Conservation (phyloP, 495 filamentous ascomycete genomes). For the Penicillium tannophilum region DNA sequence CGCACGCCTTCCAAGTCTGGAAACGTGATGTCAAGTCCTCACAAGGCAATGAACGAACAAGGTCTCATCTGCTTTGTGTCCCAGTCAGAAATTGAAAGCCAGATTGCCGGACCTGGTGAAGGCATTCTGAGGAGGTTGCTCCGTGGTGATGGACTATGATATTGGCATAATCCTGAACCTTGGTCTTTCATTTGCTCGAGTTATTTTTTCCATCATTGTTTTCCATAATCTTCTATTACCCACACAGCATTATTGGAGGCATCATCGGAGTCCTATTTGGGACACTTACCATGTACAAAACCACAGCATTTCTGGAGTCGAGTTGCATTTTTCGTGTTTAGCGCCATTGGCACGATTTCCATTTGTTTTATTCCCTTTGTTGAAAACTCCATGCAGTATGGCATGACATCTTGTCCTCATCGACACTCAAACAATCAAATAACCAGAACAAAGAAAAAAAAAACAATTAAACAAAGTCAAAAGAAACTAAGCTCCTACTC, state of each 20-base stretch:
- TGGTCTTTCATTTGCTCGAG: slow-evolving; percentile 1
- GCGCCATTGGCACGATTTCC: slow-evolving; percentile 12
- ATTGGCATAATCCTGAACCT: neutral
- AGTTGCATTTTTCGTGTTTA: slow-evolving; percentile 11
- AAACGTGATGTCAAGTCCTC: slow-evolving; percentile 47
- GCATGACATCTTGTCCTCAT: neutral
- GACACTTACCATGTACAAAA: slow-evolving; percentile 21
- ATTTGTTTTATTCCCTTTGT: slow-evolving; percentile 15
- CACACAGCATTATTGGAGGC: slow-evolving; percentile 21
- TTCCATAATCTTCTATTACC: slow-evolving; percentile 1
- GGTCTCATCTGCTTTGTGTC: slow-evolving; percentile 75
- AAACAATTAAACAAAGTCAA: neutral
- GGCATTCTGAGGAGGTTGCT: slow-evolving; percentile 51
- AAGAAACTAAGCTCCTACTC: neutral
- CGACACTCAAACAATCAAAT: neutral
- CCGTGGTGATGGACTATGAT: slow-evolving; percentile 42
- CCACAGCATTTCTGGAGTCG: slow-evolving; percentile 21
- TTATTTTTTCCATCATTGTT: neutral
- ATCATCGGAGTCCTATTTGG: slow-evolving; percentile 14
- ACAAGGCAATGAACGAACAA: slow-evolving; percentile 62
- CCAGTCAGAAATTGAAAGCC: slow-evolving; percentile 71
- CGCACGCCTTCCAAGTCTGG: slow-evolving; percentile 62
- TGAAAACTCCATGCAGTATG: neutral
- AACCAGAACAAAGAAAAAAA: neutral
- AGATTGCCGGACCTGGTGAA: slow-evolving; percentile 68